Percentiles rank a stretch among this genome's conserved stretches.
Evolutionary conservation across 768 basidiomycete species (phyloP).

Genomic region (Heimioporus sp.): DNA sequence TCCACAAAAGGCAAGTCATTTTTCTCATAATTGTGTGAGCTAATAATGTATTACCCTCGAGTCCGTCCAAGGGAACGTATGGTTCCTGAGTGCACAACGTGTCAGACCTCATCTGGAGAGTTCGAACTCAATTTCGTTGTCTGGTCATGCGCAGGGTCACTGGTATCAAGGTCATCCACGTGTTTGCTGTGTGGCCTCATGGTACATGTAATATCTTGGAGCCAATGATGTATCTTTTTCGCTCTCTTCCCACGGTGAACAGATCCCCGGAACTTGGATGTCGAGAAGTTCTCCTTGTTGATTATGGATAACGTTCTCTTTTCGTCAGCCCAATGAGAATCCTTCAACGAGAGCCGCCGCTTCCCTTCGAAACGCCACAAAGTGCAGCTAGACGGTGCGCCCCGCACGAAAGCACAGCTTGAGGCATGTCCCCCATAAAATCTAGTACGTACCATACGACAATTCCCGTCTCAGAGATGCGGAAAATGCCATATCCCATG

Average conservation of each 20-base stretch:
- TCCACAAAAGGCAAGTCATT: conserved; percentile 1
- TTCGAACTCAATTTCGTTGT: conserved; percentile 1
- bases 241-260: conserved; percentile 13
- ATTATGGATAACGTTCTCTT: conserved; percentile 17
- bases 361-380: conserved; percentile 21
- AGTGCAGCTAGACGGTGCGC: conserved; percentile 9
- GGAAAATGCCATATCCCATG: too few relatives aligned
- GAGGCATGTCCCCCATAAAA: too few relatives aligned
- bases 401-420: too few relatives aligned
- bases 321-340: conserved; percentile 2
- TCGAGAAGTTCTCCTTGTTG: conserved; percentile 12
- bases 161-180: conserved; percentile 5
- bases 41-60: too few relatives aligned
- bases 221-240: conserved; percentile 2
- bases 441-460: too few relatives aligned
- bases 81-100: background rate
- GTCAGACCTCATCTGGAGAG: background rate
- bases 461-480: too few relatives aligned
- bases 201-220: conserved; percentile 3
- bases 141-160: background rate
- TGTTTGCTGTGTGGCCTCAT: conserved; percentile 15
- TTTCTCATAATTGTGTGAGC: conserved; percentile 3
- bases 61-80: background rate
- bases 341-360: background rate
- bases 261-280: conserved; percentile 19